Base-by-base conservation (phyloP, 345 rosid genomes). In the Melastoma malabathricum region DNA sequence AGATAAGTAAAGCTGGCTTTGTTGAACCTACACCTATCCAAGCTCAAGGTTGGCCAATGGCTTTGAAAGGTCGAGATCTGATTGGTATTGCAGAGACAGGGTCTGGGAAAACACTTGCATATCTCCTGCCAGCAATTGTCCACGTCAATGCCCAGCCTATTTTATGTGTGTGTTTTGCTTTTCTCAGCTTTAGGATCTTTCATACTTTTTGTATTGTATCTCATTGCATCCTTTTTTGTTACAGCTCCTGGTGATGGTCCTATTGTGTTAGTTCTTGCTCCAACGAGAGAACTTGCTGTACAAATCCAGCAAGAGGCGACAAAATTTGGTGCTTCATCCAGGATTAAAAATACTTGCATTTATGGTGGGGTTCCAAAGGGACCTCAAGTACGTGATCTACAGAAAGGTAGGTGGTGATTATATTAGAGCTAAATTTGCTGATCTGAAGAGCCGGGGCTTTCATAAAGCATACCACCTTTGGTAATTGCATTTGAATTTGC, bases 1-100 rank as follows among this genome's bases (percentile, higher is more conserved):
- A 93, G 76, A 62, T 93, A 57, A 61, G 72, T 43, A 93, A 83
- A 77, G 89, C 99, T 55, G 99, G 99, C 48, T 93, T 93, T 71
- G 72, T 73, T 22, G 97, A 88, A 56, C 99, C 99, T 49, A 93
- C 97, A 9, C 81, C 99, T 34, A 93, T 93, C 65, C 99, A 93
- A 70, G 70, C 99, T 58, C 99, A 93, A 64, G 97, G 99, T n/a
- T 93, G 97, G 99, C 99, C 99, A 57, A 93, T 93, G 99, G 99
- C 99, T 29, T 75, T 88, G 65, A 85, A 71, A 62, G 99, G 99
- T 8, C 93, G 99, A 57, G 99, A 88, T 68, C 94, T 88, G 27
- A 77, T 88, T 27, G 99, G 99, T 58, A 88, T 88, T 68, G 99
- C 97, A 47, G 99, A 88, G 76, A 93, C 99, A 10, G 99, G 99